These are phyloP conservation scores for Daphne laureola DNA, from an alignment of 441 rosid species.

Conservation along the genomic window DNA sequence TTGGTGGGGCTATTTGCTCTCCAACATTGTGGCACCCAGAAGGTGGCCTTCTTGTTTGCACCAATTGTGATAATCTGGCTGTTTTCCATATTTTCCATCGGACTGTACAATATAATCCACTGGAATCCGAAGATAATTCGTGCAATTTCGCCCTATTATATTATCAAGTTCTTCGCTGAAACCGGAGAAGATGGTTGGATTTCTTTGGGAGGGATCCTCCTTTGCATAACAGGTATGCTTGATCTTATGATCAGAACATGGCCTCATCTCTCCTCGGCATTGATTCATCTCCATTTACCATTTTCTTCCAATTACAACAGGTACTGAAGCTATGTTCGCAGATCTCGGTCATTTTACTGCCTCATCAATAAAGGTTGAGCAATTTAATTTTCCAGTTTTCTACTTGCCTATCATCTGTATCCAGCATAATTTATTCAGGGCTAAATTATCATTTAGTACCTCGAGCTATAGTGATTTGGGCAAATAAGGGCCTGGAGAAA, in stretches of 20 bases:
- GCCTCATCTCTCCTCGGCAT: not conserved
- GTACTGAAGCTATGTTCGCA: slow-evolving; percentile 42
- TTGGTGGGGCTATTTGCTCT: slow-evolving; percentile 34
- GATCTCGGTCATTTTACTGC: slow-evolving; percentile 36
- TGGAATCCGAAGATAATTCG: slow-evolving; percentile 26
- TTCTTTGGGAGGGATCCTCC: slow-evolving; percentile 25
- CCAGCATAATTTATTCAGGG: too few species aligned
- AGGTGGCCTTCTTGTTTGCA: slow-evolving; percentile 34
- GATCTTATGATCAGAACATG: not conserved
- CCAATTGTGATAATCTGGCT: slow-evolving; percentile 31
- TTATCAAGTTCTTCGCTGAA: slow-evolving; percentile 20
- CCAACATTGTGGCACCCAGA: slow-evolving; percentile 32
- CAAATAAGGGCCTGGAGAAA: too few species aligned
- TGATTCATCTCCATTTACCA: not conserved
- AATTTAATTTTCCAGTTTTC: not conserved
- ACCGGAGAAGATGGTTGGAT: slow-evolving; percentile 28
- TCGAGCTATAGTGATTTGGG: too few species aligned
- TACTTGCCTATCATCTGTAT: not conserved
- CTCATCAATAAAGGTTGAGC: slow-evolving; percentile 20
- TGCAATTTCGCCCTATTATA: slow-evolving; percentile 27
- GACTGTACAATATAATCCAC: slow-evolving; percentile 25
- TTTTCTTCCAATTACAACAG: slow-evolving; percentile 8
- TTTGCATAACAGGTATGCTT: slow-evolving; percentile 19
- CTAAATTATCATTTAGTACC: not conserved
- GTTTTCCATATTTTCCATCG: slow-evolving; percentile 23